phyloP scores from a whole-genome alignment of 2,329 filamentous ascomycete genomes.

The Colletotrichum phormii region DNA sequence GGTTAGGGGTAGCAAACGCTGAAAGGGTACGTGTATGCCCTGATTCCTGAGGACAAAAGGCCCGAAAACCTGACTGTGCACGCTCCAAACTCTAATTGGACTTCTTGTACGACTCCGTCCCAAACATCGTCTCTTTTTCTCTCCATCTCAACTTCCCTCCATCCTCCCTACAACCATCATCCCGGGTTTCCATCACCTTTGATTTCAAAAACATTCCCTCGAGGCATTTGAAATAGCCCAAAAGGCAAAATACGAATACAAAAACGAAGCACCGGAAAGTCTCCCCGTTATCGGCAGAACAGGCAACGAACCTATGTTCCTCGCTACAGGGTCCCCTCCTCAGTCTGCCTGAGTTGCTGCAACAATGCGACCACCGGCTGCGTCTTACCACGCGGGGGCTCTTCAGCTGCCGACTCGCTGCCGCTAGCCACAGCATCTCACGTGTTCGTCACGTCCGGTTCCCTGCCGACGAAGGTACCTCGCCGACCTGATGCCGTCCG shows the following conservation, averaged over 20 bases:
- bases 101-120: constrained; percentile 3
- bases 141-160: background rate
- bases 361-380: constrained; percentile 26
- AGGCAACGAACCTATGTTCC: background rate
- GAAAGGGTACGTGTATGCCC: constrained; percentile 12
- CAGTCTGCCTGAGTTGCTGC: constrained; percentile 25
- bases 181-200: background rate
- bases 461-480: constrained; percentile 19
- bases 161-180: background rate
- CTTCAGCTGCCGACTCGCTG: constrained; percentile 8
- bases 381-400: constrained; percentile 20
- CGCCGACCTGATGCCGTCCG: background rate
- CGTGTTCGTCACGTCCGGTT: constrained; percentile 16
- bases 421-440: constrained; percentile 12
- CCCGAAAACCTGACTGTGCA: constrained; percentile 2
- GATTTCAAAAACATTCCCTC: background rate
- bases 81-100: constrained; percentile 32
- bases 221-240: background rate
- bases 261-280: background rate
- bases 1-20: background rate
- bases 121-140: background rate
- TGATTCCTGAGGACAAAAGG: constrained; percentile 23
- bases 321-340: background rate
- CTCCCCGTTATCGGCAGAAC: background rate
- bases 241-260: background rate